Percentiles rank a stretch among this genome's conserved stretches.
Conservation (phyloP, 306 rosid species). For the Lotus japonicus region DNA sequence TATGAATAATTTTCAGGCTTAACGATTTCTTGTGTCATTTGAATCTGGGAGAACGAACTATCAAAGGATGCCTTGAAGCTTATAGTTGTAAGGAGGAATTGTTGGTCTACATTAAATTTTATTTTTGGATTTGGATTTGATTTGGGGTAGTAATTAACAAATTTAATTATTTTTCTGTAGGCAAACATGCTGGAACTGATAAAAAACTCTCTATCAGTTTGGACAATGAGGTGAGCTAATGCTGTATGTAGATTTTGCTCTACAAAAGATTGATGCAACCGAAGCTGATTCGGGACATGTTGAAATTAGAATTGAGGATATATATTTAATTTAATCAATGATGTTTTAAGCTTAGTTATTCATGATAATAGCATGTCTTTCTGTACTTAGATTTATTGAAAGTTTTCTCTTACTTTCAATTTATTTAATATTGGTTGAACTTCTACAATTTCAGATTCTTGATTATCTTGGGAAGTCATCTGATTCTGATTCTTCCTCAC, state of each 20-base stretch:
- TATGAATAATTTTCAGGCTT: conserved; percentile 36
- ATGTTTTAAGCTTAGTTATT: not conserved
- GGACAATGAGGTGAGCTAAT: conserved; percentile 71
- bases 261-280: not conserved
- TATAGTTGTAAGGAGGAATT: conserved; percentile 71
- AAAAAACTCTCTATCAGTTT: conserved; percentile 86
- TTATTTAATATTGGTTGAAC: not conserved
- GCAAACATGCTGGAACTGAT: conserved; percentile 91
- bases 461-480: conserved; percentile 84
- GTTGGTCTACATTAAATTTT: not conserved
- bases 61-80: conserved; percentile 88
- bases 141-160: conserved; percentile 6
- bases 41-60: conserved; percentile 87
- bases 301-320: not conserved
- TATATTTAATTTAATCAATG: not conserved
- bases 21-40: conserved; percentile 64
- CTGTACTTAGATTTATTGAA: not conserved
- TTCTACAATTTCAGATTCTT: conserved; percentile 51
- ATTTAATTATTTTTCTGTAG: conserved; percentile 25
- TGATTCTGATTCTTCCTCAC: conserved; percentile 64
- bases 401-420: not conserved
- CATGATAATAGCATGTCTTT: not conserved
- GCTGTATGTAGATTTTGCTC: not conserved
- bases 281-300: not conserved
- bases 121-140: conserved; percentile 5